Conservation (phyloP, 2,329 filamentous ascomycete species). For the Monascus ruber region DNA sequence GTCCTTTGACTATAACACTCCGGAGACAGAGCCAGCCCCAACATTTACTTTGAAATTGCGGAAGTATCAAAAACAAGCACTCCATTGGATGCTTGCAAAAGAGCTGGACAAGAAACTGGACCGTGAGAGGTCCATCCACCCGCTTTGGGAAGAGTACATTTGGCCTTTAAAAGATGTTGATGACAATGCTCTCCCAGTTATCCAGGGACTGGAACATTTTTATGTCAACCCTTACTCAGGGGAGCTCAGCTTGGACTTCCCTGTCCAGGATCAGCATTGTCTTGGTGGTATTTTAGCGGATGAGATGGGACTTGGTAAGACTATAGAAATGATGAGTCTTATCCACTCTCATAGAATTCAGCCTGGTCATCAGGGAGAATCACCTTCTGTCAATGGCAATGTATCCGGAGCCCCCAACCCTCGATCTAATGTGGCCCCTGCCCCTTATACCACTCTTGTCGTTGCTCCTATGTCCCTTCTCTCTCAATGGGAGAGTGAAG, state of each 20-base stretch:
- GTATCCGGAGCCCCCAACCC: conserved; percentile 51
- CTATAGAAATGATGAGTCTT: conserved; percentile 93
- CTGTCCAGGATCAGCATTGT: conserved; percentile 87
- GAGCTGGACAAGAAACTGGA: conserved; percentile 67
- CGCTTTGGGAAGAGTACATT: conserved; percentile 87
- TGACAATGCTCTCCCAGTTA: conserved; percentile 57
- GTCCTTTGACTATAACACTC: conserved; percentile 88
- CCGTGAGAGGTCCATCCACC: conserved; percentile 79
- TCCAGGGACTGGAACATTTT: conserved; percentile 60
- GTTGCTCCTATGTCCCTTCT: conserved; percentile 94
- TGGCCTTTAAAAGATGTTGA: conserved; percentile 86
- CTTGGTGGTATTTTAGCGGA: conserved; percentile 88
- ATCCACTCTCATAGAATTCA: conserved; percentile 71
- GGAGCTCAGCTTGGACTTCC: conserved; percentile 83
- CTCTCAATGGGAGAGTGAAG: conserved; percentile 95
- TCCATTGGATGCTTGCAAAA: conserved; percentile 94
- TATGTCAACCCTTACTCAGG: conserved; percentile 97
- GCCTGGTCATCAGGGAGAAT: conserved; percentile 16
- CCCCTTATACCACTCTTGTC: conserved; percentile 83
- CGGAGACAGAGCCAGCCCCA: conserved; percentile 68
- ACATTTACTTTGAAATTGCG: conserved; percentile 75
- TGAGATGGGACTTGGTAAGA: conserved; percentile 95
- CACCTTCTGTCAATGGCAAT: conserved; percentile 41
- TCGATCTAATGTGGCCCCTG: conserved; percentile 48
- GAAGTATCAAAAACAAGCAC: conserved; percentile 87